Conservation (phyloP, 164 flowering plant species). For the Umbellularia californica region DNA sequence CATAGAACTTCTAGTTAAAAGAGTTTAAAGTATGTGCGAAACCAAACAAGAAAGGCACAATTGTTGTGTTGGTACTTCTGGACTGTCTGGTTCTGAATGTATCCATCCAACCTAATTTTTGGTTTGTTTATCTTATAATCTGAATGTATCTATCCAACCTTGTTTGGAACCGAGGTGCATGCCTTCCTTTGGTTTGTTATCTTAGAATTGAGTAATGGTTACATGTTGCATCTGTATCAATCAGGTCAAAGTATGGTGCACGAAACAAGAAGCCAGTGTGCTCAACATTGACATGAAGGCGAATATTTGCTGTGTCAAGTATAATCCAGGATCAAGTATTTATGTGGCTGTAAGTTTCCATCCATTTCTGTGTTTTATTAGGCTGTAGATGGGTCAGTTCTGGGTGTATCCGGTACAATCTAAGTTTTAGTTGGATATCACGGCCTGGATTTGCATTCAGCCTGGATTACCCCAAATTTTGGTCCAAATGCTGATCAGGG, state of each 20-base stretch:
- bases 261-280: constrained; percentile 89
- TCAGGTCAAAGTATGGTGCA: constrained; percentile 99
- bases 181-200: not conserved
- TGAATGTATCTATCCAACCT: not conserved
- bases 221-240: not conserved
- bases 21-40: too few relatives aligned
- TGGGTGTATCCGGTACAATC: not conserved
- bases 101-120: too few relatives aligned
- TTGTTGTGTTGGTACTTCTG: too few relatives aligned
- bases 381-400: not conserved
- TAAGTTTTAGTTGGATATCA: too few relatives aligned
- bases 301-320: constrained; percentile 93
- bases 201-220: not conserved
- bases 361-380: not conserved
- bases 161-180: not conserved
- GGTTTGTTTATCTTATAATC: not conserved
- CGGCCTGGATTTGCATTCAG: not conserved
- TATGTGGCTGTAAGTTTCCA: constrained; percentile 63
- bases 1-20: too few relatives aligned
- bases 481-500: not conserved
- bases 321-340: constrained; percentile 84
- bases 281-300: constrained; percentile 97
- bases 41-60: too few relatives aligned
- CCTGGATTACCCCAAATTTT: not conserved
- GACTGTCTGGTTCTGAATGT: too few relatives aligned